A percentile compares a stretch with the other conserved stretches of the same genome.
Conservation (phyloP, 2,329 filamentous ascomycete species). For the Alternaria rosae region DNA sequence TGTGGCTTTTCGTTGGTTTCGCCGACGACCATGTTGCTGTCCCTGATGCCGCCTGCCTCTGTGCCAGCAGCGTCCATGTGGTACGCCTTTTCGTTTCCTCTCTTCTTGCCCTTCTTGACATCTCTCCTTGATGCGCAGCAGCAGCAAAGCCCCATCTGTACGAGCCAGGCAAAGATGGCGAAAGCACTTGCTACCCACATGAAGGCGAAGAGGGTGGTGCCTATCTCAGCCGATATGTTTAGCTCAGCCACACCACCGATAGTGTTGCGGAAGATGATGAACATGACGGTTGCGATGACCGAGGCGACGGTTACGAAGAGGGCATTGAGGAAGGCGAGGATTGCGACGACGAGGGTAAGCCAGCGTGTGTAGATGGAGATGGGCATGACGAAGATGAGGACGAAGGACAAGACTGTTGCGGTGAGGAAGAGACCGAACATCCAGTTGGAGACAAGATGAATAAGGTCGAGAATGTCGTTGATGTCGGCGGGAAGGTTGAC, state of each 20-base stretch:
- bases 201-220: constrained; percentile 79
- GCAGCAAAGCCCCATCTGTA: constrained; percentile 80
- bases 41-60: constrained; percentile 9
- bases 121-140: constrained; percentile 71
- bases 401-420: constrained; percentile 71
- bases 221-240: constrained; percentile 77
- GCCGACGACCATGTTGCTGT: constrained; percentile 1
- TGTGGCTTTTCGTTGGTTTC: constrained; percentile 8
- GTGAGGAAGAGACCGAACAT: constrained; percentile 91
- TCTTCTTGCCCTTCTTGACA: constrained; percentile 58
- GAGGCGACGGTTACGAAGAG: constrained; percentile 74
- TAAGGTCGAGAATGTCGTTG: constrained; percentile 74
- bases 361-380: constrained; percentile 61
- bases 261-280: constrained; percentile 79
- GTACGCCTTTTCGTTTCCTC: constrained; percentile 50
- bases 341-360: constrained; percentile 69
- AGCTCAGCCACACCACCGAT: constrained; percentile 73
- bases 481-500: constrained; percentile 80
- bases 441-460: constrained; percentile 76
- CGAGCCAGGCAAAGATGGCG: constrained; percentile 70
- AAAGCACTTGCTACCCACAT: constrained; percentile 84
- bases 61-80: constrained; percentile 21
- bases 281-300: constrained; percentile 82
- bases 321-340: constrained; percentile 72
- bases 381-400: constrained; percentile 72